Evolutionary conservation across 495 filamentous ascomycete genomes (phyloP).

Genomic region (Penicillium robsamsonii): DNA sequence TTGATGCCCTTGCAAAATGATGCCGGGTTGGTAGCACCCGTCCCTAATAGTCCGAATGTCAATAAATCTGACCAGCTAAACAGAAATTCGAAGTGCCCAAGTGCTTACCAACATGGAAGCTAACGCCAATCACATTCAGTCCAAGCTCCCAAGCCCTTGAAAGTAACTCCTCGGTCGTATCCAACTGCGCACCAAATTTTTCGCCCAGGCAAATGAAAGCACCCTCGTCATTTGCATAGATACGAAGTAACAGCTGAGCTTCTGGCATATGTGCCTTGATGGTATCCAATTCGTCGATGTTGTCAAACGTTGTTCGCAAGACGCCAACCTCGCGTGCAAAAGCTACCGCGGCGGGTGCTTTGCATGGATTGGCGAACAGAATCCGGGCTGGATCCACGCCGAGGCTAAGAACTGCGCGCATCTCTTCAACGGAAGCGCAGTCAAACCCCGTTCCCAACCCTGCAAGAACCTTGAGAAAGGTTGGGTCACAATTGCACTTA

Average conservation of each 20-base stretch:
- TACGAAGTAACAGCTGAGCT: conserved; percentile 29
- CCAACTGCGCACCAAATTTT: conserved; percentile 33
- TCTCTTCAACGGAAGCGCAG: conserved; percentile 34
- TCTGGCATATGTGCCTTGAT: conserved; percentile 28
- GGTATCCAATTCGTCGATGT: conserved; percentile 34
- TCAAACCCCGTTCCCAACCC: conserved; percentile 32
- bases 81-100: background rate
- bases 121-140: conserved; percentile 31
- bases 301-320: conserved; percentile 33
- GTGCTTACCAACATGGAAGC: conserved; percentile 38
- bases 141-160: conserved; percentile 25
- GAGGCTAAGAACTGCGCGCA: conserved; percentile 25
- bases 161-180: conserved; percentile 21
- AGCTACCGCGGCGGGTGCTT: conserved; percentile 21
- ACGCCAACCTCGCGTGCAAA: conserved; percentile 25
- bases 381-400: conserved; percentile 32
- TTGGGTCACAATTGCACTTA: conserved; percentile 37
- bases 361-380: conserved; percentile 37
- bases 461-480: conserved; percentile 26
- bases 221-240: conserved; percentile 28
- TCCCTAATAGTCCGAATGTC: conserved; percentile 12
- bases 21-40: conserved; percentile 22
- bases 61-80: background rate
- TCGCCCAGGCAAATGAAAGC: conserved; percentile 25
- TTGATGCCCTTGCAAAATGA: conserved; percentile 28